These are phyloP conservation scores for Acaromyces ingoldii DNA, from an alignment of 1,284 basidiomycete genomes.

Conservation along the genomic window DNA sequence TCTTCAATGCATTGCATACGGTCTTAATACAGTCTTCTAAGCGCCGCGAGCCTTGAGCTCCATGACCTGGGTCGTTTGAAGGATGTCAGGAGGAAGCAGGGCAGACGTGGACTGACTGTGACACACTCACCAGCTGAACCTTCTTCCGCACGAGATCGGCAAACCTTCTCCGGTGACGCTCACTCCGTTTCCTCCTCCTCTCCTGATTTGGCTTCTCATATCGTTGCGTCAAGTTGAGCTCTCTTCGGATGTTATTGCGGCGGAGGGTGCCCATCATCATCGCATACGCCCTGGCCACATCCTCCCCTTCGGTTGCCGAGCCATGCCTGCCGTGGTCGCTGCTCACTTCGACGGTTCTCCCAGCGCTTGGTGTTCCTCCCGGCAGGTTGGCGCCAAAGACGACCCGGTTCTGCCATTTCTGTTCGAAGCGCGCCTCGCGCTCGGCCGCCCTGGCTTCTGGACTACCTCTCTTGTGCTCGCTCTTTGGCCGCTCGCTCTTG, in stretches of 20 bases:
- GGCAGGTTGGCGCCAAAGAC: no score
- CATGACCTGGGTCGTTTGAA: conserved; percentile 29
- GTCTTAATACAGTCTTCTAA: conserved; percentile 1
- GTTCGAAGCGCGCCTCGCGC: no score
- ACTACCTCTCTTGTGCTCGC: no score
- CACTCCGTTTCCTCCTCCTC: conserved; percentile 42
- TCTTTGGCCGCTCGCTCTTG: no score
- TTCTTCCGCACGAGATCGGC: conserved; percentile 47
- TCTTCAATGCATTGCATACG: not conserved
- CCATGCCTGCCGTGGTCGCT: no score
- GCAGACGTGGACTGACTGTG: not conserved
- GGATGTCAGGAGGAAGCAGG: not conserved
- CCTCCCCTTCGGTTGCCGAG: not conserved
- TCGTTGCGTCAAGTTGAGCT: conserved; percentile 38
- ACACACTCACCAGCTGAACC: conserved; percentile 41
- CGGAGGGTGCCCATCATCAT: conserved; percentile 21
- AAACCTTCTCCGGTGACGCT: conserved; percentile 46
- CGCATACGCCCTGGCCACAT: conserved; percentile 19
- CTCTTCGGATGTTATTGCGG: conserved; percentile 40
- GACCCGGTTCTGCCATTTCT: not conserved
- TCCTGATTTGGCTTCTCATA: conserved; percentile 50
- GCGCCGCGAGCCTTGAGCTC: conserved; percentile 45
- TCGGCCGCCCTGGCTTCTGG: no score
- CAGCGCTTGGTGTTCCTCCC: conserved; percentile 2
- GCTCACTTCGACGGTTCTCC: not conserved